phyloP scores from a whole-genome alignment of 2,329 filamentous ascomycete species.

The Tolypocladium ophioglossoides region DNA sequence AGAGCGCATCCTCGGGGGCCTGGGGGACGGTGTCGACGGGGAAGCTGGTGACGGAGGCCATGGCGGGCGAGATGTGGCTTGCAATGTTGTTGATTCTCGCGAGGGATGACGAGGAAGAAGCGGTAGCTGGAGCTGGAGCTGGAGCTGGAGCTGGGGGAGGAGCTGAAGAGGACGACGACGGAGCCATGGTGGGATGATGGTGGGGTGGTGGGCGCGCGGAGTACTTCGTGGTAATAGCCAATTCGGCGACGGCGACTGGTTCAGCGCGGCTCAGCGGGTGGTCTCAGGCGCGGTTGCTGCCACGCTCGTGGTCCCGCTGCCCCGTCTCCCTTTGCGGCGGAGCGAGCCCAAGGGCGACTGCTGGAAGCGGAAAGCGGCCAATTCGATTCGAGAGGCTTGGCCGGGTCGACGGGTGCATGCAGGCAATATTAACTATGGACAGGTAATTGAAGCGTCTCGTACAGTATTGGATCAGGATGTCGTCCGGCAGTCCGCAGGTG shows the following conservation, averaged over 20 bases:
- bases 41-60: constrained; percentile 52
- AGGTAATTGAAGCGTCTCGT: too few species aligned
- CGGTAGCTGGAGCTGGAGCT: constrained; percentile 1
- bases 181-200: constrained; percentile 8
- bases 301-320: too few species aligned
- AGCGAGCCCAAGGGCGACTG: not conserved
- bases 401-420: not conserved
- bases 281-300: not conserved
- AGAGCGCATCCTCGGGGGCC: constrained; percentile 90
- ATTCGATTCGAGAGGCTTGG: not conserved
- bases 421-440: too few species aligned
- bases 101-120: constrained; percentile 33
- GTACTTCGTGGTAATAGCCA: constrained; percentile 1
- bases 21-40: constrained; percentile 68
- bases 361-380: not conserved
- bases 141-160: not conserved
- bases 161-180: constrained; percentile 11
- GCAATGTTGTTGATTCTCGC: constrained; percentile 51
- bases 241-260: not conserved
- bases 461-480: not conserved
- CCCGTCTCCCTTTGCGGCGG: not conserved
- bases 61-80: constrained; percentile 57
- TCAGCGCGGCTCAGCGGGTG: not conserved
- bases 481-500: not conserved
- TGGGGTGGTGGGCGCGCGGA: not conserved